Conservation (phyloP, 495 filamentous ascomycete genomes). For the Thermothielavioides terrestris region DNA sequence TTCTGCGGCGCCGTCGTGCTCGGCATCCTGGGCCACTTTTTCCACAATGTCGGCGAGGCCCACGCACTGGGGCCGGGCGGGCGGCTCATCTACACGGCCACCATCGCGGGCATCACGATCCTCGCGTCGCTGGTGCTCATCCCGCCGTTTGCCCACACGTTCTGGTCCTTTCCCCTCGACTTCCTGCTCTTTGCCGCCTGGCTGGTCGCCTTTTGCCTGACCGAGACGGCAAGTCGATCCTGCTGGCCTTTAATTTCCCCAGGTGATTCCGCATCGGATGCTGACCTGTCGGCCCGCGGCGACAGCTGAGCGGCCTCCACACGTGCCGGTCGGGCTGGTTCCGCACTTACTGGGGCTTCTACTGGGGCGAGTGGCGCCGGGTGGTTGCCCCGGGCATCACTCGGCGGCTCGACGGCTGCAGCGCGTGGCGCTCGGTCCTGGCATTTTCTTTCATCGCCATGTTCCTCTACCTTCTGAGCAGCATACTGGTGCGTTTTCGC, state of each 20-base stretch:
- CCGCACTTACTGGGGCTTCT: constrained; percentile 17
- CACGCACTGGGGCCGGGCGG: constrained; percentile 8
- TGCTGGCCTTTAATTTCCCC: too few relatives aligned
- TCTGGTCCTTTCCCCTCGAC: constrained; percentile 16
- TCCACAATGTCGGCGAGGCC: constrained; percentile 11
- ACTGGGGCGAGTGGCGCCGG: constrained; percentile 18
- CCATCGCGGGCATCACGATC: constrained; percentile 13
- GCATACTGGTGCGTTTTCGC: constrained; percentile 9
- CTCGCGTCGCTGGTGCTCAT: constrained; percentile 12
- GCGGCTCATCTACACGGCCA: constrained; percentile 11
- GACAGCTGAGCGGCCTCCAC: constrained; percentile 10
- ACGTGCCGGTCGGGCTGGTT: constrained; percentile 12
- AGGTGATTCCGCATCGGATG: background rate
- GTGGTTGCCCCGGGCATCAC: constrained; percentile 7
- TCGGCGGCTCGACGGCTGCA: constrained; percentile 14
- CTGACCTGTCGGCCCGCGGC: background rate
- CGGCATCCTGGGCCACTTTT: constrained; percentile 12
- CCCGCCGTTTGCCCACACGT: constrained; percentile 9
- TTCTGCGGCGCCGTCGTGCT: constrained; percentile 15
- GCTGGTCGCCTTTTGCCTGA: constrained; percentile 12
- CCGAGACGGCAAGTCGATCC: constrained; percentile 11
- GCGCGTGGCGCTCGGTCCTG: constrained; percentile 16
- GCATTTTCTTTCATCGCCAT: constrained; percentile 16
- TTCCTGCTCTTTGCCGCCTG: constrained; percentile 14
- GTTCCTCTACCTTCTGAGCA: constrained; percentile 7